Base-by-base conservation (phyloP, 2,329 filamentous ascomycete genomes). In the Calcarisporium arbuscula region DNA sequence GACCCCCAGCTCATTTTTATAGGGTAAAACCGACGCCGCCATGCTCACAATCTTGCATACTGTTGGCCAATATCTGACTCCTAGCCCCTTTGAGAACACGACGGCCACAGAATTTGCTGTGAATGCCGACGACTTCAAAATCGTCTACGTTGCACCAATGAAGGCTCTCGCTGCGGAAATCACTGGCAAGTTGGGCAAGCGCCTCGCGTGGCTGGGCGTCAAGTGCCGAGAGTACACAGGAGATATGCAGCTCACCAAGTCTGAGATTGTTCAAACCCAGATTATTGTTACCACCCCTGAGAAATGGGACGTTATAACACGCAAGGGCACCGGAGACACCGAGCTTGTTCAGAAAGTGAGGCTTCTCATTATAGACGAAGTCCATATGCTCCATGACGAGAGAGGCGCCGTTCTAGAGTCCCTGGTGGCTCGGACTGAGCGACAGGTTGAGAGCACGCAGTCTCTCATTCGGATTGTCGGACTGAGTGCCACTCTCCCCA, bases 341-440 rank as follows among this genome's bases (percentile, higher is more conserved):
- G 92, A 96, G 55, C 74, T 98, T 4, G 94, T 98, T 11, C 92
- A 98, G 51, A 98, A 98, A 57, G 92, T 98, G 17, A 80, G 90
- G 9, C 70, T 98, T 3, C 73, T 98, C 40, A 96, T 98, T 51
- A 96, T 98, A 43, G 92, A 98, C 58, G 92, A 98, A 64, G 92
- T 98, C 2, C 92, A 98, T 55, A 98, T 98, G 94, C 80, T 98
- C 50, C 94, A 98, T 52, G 92, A 98, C 56, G 92, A 96, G 59
- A 80, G 92, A 56, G 92, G 92, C 52, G 88, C 94, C 10, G 94
- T 98, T 1, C 73, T 99, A 19, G 92, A 99, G 56, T 95, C 90
- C 6, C 70, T 99, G 16, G 94, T 98, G 12, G 92, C 92, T 9
- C 78, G 92, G 49, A 99, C 94, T 0, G 83, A 96, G 62, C 74